Conservation (phyloP, 2,329 filamentous ascomycete species). For the Emmonsiellopsis sp. region DNA sequence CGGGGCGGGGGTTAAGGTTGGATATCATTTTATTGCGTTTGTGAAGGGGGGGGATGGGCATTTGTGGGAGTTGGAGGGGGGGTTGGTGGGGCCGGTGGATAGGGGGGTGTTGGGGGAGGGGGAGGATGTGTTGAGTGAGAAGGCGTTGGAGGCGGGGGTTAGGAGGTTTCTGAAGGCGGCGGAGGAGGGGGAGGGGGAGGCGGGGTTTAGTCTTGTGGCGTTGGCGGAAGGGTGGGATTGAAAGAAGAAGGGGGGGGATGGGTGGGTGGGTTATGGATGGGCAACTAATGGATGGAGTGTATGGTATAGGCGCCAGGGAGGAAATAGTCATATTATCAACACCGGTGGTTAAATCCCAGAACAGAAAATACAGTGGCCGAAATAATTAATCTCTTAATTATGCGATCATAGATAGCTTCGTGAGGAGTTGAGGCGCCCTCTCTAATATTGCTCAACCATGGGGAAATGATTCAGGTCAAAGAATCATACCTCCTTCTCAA, state of each 20-base stretch:
- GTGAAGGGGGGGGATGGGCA: constrained; percentile 24
- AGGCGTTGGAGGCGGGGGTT: constrained; percentile 21
- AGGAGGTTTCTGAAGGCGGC: constrained; percentile 12
- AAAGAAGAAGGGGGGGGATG: not conserved
- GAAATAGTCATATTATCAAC: too few species aligned
- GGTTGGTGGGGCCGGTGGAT: constrained; percentile 23
- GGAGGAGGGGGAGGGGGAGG: constrained; percentile 3
- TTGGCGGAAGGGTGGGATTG: constrained; percentile 4
- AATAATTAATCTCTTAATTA: too few species aligned
- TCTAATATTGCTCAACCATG: too few species aligned
- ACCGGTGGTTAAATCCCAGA: too few species aligned
- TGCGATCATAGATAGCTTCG: too few species aligned
- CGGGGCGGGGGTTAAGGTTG: constrained; percentile 13
- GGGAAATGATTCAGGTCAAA: too few species aligned
- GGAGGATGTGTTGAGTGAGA: constrained; percentile 23
- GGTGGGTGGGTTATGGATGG: too few species aligned
- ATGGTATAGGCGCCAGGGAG: too few species aligned
- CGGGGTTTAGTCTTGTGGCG: constrained; percentile 11
- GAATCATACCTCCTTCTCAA: too few species aligned
- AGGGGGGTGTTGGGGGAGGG: constrained; percentile 19
- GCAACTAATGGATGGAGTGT: too few species aligned
- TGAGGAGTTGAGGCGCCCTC: too few species aligned
- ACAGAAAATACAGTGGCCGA: too few species aligned
- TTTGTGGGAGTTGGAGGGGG: constrained; percentile 27
- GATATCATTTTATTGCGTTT: constrained; percentile 24